These are phyloP conservation scores for Pulveroboletus sp. DNA, from an alignment of 768 basidiomycete genomes.

Conservation along the genomic window DNA sequence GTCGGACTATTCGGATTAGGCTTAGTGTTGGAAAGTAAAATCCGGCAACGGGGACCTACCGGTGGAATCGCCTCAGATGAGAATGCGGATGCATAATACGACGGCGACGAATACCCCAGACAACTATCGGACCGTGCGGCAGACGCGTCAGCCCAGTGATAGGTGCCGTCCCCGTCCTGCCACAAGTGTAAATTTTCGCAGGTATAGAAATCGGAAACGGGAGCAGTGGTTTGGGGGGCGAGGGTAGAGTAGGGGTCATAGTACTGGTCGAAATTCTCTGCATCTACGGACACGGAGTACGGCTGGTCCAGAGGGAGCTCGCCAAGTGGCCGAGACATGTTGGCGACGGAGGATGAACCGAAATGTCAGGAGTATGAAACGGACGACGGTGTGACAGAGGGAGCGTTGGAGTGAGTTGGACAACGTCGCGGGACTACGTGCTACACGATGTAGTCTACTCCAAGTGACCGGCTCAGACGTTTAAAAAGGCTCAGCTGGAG, in stretches of 20 bases:
- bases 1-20: slow-evolving; percentile 9
- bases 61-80: slow-evolving; percentile 12
- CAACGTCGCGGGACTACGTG: slow-evolving; percentile 5
- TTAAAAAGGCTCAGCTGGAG: slow-evolving; percentile 21
- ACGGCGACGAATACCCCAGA: slow-evolving; percentile 15
- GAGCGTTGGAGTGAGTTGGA: slow-evolving; percentile 11
- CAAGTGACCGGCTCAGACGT: slow-evolving; percentile 5
- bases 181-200: slow-evolving; percentile 27
- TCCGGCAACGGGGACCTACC: slow-evolving; percentile 12
- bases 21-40: slow-evolving; percentile 4
- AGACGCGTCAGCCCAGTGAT: slow-evolving; percentile 27
- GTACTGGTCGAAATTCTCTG: slow-evolving; percentile 19
- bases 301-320: slow-evolving; percentile 17
- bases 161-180: slow-evolving; percentile 26
- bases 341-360: slow-evolving; percentile 11
- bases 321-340: slow-evolving; percentile 25
- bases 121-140: slow-evolving; percentile 22
- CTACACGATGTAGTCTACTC: slow-evolving; percentile 22
- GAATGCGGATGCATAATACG: slow-evolving; percentile 12
- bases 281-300: slow-evolving; percentile 2
- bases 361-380: slow-evolving; percentile 25
- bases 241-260: slow-evolving; percentile 21
- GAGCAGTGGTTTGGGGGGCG: slow-evolving; percentile 8
- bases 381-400: slow-evolving; percentile 1
- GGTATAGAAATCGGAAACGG: slow-evolving; percentile 20